These are phyloP conservation scores for Cyberlindnera xishuangbannaensis DNA, from an alignment of 805 yeast species.

Conservation along the genomic window DNA sequence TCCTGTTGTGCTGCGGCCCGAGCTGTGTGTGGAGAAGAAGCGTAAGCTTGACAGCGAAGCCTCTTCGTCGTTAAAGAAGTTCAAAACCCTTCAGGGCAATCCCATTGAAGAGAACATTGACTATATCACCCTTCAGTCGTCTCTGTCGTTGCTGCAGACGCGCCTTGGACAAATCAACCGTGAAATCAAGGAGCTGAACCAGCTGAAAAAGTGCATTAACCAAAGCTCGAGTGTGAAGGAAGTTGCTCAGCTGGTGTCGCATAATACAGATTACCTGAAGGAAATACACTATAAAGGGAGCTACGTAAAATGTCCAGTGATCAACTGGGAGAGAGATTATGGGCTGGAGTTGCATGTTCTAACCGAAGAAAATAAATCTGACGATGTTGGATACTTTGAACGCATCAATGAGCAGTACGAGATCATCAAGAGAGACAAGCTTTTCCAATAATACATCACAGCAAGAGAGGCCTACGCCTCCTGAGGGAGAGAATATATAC, in stretches of 20 bases:
- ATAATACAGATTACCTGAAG: conserved; percentile 18
- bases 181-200: conserved; percentile 20
- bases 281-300: conserved; percentile 24
- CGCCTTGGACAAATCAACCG: conserved; percentile 13
- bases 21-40: no score
- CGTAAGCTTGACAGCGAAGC: no score
- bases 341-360: conserved; percentile 16
- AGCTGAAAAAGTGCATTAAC: conserved; percentile 17
- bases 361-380: conserved; percentile 7
- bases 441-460: conserved; percentile 17
- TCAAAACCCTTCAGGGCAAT: conserved; percentile 7
- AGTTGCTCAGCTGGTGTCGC: conserved; percentile 8
- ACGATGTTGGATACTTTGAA: conserved; percentile 9
- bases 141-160: conserved; percentile 19
- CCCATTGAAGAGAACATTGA: conserved; percentile 20
- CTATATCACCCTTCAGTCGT: conserved; percentile 19
- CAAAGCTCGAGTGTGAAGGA: conserved; percentile 16
- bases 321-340: conserved; percentile 23
- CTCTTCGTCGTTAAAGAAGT: no score
- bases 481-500: no score
- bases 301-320: conserved; percentile 20
- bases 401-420: conserved; percentile 23
- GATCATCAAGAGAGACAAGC: conserved; percentile 22
- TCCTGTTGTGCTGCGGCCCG: no score
- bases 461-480: no score